Evolutionary conservation across 2,329 filamentous ascomycete species (phyloP), one percentile per base, ranked within the genome.

Genomic region (Exophiala oligosperma): DNA sequence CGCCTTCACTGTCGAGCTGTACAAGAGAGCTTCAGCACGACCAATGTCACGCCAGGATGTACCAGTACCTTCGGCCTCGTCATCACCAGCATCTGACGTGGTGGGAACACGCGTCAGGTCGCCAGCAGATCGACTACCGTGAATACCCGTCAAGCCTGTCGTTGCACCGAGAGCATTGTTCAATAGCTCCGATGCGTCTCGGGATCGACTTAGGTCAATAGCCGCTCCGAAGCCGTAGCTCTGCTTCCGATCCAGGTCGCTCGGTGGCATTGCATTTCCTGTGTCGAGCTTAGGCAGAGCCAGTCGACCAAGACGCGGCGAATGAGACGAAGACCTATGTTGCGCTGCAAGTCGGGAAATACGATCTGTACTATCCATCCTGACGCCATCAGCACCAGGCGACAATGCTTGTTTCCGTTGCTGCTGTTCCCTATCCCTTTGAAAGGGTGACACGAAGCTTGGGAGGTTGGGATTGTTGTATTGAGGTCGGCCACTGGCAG

Each of bases 1-100:
- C 0, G 93, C 92, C 74, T 95, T 96, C 69, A 97, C 87, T n/a
- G 92, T 92, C 0, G 91, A 91, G 62, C 87, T 89, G 23, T 96
- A 79, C 41, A 96, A 83, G 7, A 95, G 79, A 0, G 91, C 84
- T 57, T 86, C 83, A 2, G 92, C 81, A n/a, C 91, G 86, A 14
- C 89, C 89, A 53, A 96, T 82, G 66, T 97, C 93, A n/a, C 84
- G 84, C 66, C 82, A 85, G 8, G 65, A 70, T 23, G 76, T 67
- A 3, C 67, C 67, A 61, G 11, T 57, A 48, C 37, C 65, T 67
- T 65, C 63, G n/a, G 37, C 23, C 21, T 54, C 38, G 29, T 61
- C 59, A 32, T 48, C 54, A 17, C 52, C 52, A 11, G 21, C 26
- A 1, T 57, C 54, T 5, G 49, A 52, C 14, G 46, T 55, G 14